A percentile compares a stretch with the other conserved stretches of the same genome.
Evolutionary conservation across 2,329 filamentous ascomycete genomes (phyloP).

Genomic region (Colletotrichum sp.): DNA sequence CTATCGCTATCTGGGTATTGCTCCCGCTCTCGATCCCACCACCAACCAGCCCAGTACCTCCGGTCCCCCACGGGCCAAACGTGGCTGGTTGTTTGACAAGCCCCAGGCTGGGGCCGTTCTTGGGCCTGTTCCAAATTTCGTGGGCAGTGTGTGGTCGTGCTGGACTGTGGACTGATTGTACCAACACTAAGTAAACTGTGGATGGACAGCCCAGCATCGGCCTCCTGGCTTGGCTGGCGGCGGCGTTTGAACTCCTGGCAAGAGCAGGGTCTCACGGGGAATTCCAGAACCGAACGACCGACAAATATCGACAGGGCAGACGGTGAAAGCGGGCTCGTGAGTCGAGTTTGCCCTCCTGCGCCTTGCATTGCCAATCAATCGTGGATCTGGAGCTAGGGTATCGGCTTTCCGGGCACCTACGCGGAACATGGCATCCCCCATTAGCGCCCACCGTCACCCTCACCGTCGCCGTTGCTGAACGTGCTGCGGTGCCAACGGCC

Average conservation of each 20-base stretch:
- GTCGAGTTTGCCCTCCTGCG: constrained; percentile 3
- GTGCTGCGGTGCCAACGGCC: background rate
- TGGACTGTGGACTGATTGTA: background rate
- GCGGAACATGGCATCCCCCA: background rate
- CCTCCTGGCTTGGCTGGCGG: background rate
- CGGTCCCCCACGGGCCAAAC: background rate
- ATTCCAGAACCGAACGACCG: constrained; percentile 18
- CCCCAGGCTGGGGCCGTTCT: background rate
- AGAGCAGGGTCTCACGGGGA: constrained; percentile 14
- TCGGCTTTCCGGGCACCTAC: constrained; percentile 2
- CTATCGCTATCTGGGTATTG: background rate
- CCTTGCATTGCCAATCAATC: background rate
- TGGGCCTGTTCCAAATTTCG: background rate
- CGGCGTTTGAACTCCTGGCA: background rate
- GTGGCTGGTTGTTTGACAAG: background rate
- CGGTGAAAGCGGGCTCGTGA: background rate
- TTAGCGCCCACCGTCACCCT: background rate
- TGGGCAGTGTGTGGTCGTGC: background rate
- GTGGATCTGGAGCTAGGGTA: constrained; percentile 4
- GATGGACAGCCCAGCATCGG: background rate
- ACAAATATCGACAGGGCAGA: constrained; percentile 21
- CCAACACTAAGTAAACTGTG: background rate
- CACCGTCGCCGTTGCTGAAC: background rate
- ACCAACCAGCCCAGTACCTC: background rate
- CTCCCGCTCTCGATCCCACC: background rate